These are phyloP conservation scores for Elaeis guineensis DNA, from an alignment of 176 grass and related monocot genomes.

Conservation along the genomic window DNA sequence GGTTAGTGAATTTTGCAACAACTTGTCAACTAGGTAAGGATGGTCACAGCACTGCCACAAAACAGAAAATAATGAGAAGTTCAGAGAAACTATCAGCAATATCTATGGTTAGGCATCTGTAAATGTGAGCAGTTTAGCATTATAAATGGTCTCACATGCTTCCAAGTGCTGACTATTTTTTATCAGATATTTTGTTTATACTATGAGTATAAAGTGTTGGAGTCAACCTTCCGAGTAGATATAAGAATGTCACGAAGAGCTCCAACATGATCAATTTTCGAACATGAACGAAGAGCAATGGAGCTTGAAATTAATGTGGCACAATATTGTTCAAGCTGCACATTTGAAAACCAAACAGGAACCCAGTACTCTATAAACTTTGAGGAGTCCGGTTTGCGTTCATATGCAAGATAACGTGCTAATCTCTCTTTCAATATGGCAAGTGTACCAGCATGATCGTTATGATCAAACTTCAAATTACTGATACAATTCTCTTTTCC, in stretches of 20 bases:
- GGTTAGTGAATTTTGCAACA: constrained; percentile 54
- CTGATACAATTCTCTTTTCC: constrained; percentile 11
- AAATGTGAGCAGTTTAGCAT: no score
- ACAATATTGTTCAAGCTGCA: constrained; percentile 88
- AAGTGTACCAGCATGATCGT: constrained; percentile 41
- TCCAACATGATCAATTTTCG: constrained; percentile 65
- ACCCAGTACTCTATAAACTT: constrained; percentile 89
- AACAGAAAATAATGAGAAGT: neutral
- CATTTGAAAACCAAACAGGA: constrained; percentile 57
- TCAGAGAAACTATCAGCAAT: no score
- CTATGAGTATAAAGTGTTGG: no score
- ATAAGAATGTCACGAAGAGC: constrained; percentile 68
- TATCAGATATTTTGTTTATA: no score
- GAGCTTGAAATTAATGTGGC: constrained; percentile 67
- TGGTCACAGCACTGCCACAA: constrained; percentile 89
- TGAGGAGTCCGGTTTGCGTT: constrained; percentile 54
- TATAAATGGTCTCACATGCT: no score
- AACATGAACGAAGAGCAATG: constrained; percentile 60
- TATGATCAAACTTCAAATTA: constrained; percentile 27
- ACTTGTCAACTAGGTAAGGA: constrained; percentile 80
- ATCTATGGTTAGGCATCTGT: no score
- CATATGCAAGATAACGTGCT: constrained; percentile 38
- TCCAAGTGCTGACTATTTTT: no score
- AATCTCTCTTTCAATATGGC: constrained; percentile 55
- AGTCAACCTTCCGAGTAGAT: constrained; percentile 66